phyloP scores from a whole-genome alignment of 768 basidiomycete genomes.

The Hypsizygus marmoreus region DNA sequence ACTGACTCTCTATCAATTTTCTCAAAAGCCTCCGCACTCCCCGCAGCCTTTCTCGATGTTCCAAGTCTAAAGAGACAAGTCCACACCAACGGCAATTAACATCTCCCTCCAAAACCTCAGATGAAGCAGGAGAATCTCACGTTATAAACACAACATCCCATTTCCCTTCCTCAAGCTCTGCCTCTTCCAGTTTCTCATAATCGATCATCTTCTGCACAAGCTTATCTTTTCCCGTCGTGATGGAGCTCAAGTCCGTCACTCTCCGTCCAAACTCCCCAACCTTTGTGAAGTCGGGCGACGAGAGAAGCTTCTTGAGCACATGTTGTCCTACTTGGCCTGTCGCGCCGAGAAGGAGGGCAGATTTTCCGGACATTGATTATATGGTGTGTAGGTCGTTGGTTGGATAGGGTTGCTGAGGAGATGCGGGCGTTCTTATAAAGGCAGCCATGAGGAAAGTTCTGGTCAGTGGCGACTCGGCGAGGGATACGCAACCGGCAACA shows the following conservation, averaged over 20 bases:
- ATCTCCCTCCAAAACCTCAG: neutral
- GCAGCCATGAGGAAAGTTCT: no score
- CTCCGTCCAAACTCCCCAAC: conserved; percentile 74
- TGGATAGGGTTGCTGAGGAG: no score
- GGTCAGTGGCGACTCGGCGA: no score
- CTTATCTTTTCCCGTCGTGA: conserved; percentile 51
- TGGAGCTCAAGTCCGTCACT: conserved; percentile 45
- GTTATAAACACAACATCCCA: conserved; percentile 82
- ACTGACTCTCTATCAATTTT: conserved; percentile 78
- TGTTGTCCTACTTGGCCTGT: conserved; percentile 71
- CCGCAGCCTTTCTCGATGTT: conserved; percentile 61
- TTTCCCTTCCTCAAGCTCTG: conserved; percentile 51
- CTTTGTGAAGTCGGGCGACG: conserved; percentile 51
- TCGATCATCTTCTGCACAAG: conserved; percentile 68
- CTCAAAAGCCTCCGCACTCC: conserved; percentile 66
- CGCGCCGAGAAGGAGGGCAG: conserved; percentile 72
- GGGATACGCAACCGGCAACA: no score
- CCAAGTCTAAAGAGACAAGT: conserved; percentile 52
- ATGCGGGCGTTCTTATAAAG: no score
- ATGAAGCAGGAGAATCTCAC: conserved; percentile 28
- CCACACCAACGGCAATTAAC: no score
- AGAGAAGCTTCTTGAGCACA: conserved; percentile 63
- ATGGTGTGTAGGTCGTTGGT: no score
- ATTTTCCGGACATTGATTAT: conserved; percentile 9
- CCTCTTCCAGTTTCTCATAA: conserved; percentile 63